Conservation (phyloP, 305 asterid species). For the Euphrasia arctica region DNA sequence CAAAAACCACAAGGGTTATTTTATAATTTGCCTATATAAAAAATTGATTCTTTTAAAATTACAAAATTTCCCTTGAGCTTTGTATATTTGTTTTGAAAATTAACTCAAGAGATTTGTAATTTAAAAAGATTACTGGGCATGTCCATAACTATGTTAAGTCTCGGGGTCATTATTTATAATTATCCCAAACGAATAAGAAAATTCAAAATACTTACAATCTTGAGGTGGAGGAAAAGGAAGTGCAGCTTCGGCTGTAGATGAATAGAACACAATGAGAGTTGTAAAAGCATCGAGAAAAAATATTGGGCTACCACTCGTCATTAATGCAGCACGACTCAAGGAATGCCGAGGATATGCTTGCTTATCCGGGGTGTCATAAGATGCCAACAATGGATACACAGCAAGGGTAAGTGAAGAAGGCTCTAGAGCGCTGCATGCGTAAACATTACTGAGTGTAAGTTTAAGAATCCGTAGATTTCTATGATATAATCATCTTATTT, state of each 20-base stretch:
- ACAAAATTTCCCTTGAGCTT: neutral
- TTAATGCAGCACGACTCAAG: conserved; percentile 94
- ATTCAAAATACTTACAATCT: conserved; percentile 68
- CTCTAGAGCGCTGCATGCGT: conserved; percentile 78
- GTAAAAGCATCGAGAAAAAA: conserved; percentile 96
- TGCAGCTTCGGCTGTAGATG: conserved; percentile 79
- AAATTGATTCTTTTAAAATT: neutral
- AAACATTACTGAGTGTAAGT: neutral
- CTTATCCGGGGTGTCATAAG: conserved; percentile 79
- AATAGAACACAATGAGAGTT: conserved; percentile 76
- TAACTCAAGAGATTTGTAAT: conserved; percentile 1
- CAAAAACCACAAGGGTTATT: neutral
- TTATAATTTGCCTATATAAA: neutral
- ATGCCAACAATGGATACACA: conserved; percentile 75
- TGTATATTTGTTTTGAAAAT: neutral
- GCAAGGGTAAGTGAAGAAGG: conserved; percentile 92
- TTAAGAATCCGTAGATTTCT: neutral
- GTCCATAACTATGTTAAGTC: neutral
- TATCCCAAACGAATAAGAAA: conserved; percentile 8
- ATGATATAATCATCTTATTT: conserved; percentile 4
- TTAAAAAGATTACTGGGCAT: neutral
- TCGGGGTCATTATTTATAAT: neutral
- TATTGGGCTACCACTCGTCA: conserved; percentile 97
- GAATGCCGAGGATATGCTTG: conserved; percentile 98
- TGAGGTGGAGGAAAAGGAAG: conserved; percentile 99